Evolutionary conservation across 73 alveolate genomes (phyloP).

Genomic region (Blepharisma japonicum): DNA sequence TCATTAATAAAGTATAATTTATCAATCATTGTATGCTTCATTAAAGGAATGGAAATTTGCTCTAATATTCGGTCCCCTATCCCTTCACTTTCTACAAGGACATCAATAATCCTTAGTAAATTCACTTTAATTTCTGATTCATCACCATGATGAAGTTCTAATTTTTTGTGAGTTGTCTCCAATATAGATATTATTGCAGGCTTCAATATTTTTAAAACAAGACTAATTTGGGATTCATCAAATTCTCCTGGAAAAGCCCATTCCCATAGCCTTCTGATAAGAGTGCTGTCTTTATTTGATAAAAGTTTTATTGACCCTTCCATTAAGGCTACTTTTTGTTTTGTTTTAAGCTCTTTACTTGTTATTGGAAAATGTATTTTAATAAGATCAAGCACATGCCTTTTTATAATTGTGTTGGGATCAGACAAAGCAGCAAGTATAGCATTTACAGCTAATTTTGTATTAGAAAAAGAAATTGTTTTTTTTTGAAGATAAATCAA

Average conservation of each 20-base stretch:
- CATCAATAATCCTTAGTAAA: neutral
- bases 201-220: neutral
- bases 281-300: neutral
- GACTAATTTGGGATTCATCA: neutral
- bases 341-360: neutral
- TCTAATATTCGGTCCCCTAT: neutral
- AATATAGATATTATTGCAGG: neutral
- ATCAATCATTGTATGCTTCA: neutral
- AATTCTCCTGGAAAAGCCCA: constrained; percentile 24
- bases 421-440: constrained; percentile 10
- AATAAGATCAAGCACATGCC: constrained; percentile 13
- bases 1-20: neutral
- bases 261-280: constrained; percentile 23
- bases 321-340: neutral
- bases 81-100: neutral
- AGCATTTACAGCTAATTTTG: neutral
- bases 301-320: constrained; percentile 1
- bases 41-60: neutral
- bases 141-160: too few relatives aligned
- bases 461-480: neutral
- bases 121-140: too few relatives aligned
- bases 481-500: constrained; percentile 18
- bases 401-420: neutral
- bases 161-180: neutral
- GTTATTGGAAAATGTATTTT: constrained; percentile 5